These are phyloP conservation scores for Entophlyctis luteolus DNA, from an alignment of 192 early-diverging fungal species.

Conservation along the genomic window DNA sequence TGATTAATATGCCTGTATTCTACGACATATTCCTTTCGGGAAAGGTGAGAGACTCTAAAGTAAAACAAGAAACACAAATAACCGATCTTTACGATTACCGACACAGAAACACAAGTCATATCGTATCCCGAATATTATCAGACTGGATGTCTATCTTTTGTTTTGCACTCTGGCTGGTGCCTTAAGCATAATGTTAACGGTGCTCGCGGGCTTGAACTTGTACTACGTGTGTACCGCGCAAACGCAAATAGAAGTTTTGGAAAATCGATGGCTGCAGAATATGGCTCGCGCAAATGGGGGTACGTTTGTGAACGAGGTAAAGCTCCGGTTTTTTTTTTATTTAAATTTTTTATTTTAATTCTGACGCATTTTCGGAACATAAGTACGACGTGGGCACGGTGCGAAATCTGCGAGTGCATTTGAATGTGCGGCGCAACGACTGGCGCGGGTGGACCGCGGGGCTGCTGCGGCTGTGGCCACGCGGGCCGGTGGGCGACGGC, in stretches of 20 bases:
- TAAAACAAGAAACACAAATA: too few species aligned
- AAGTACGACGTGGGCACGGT: slow-evolving; percentile 46
- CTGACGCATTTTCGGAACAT: background rate
- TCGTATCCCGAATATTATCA: background rate
- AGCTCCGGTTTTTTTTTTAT: background rate
- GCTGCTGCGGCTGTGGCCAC: background rate
- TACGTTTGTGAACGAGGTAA: background rate
- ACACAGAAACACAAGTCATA: background rate
- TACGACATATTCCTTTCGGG: slow-evolving; percentile 8
- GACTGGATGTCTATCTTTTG: slow-evolving; percentile 28
- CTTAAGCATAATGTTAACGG: slow-evolving; percentile 34
- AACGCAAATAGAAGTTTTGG: slow-evolving; percentile 47
- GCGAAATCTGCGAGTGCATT: slow-evolving; percentile 45
- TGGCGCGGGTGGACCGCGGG: slow-evolving; percentile 6
- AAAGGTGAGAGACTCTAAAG: background rate
- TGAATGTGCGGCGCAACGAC: slow-evolving; percentile 34
- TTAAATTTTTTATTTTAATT: slow-evolving; percentile 17
- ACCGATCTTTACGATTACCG: background rate
- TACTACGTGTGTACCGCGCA: slow-evolving; percentile 45
- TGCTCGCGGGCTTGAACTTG: slow-evolving; percentile 38
- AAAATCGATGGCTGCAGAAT: slow-evolving; percentile 17
- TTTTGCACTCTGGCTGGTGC: slow-evolving; percentile 30
- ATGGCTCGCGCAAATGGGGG: slow-evolving; percentile 34
- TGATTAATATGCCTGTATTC: slow-evolving; percentile 12
- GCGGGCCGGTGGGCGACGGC: slow-evolving; percentile 14